Base-by-base conservation (phyloP, 192 early-diverging fungal genomes). In the Entophlyctis helioformis region DNA sequence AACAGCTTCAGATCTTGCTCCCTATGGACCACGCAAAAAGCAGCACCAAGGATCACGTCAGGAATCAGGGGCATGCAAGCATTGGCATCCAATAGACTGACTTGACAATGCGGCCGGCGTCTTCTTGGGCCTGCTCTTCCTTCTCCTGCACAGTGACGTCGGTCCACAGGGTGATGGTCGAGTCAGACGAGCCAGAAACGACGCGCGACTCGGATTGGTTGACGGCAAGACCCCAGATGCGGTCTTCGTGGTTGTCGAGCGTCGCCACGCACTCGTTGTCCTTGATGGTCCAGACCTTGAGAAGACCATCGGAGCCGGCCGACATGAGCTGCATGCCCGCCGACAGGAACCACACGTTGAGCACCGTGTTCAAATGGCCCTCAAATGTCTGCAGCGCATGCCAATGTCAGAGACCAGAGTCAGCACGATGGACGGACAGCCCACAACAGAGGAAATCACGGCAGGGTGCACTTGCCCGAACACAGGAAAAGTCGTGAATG, bases 251-350 rank as follows among this genome's bases (percentile, higher is more conserved):
- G 39, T 85, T 83, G 59, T 99, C 96, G 21, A 96, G 62, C 5
- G 93, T 99, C 2, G 64, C 57, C 10, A 86, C 84, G 62, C 96
- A 99, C 51, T 90, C 86, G 34, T 82, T 82, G 16, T 72, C 82
- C 39, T 87, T 85, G 54, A 93, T 87, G 20, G 81, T 93, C 96
- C 96, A 99, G 23, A 99, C 59, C 64, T 99, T 99, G 39, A 96
- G 64, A 34, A 99, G 72, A 15, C 91, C 92, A 51, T 99, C 96
- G 0, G 87, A 86, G 8, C 88, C 91, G 22, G 71, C 73, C 15
- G 85, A 89, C 16, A 90, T 59, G 26, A 99, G 56, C 58, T 99
- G 96, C 37, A 82, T 73, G 15, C 96, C 96, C 7, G 72, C 66
- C 4, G 88, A 81, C 40, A 96, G 41, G 55, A 96, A 99, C 23